Evolutionary conservation across 2,329 filamentous ascomycete species (phyloP).

Genomic region (Sporothrix variecibatus): DNA sequence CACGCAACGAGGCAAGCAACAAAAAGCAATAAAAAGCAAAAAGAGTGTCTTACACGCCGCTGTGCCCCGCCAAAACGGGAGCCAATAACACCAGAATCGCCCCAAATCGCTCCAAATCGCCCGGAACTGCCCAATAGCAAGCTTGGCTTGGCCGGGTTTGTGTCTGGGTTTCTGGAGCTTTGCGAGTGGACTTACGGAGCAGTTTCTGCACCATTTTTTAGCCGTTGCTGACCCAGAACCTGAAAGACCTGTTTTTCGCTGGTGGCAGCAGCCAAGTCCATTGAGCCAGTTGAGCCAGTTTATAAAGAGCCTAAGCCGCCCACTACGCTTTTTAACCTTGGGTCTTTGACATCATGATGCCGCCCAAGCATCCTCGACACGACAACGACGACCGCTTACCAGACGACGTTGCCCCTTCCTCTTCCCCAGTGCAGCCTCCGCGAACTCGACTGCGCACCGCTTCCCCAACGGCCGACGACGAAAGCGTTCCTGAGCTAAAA

Average conservation of each 20-base stretch:
- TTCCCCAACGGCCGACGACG: not conserved
- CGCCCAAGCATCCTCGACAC: not conserved
- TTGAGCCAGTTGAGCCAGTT: conserved; percentile 13
- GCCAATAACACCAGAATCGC: conserved; percentile 8
- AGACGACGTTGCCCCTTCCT: not conserved
- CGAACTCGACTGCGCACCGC: conserved; percentile 7
- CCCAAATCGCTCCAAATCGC: conserved; percentile 13
- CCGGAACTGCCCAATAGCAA: conserved; percentile 18
- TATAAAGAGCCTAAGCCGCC: conserved; percentile 25
- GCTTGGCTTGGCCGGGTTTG: conserved; percentile 17
- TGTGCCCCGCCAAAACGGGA: conserved; percentile 22
- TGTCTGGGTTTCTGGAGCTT: conserved; percentile 7
- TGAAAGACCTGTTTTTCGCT: not conserved
- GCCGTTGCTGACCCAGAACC: conserved; percentile 5
- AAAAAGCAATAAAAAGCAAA: not conserved
- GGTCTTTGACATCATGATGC: conserved; percentile 16
- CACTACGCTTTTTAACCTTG: not conserved
- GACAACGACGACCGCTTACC: not conserved
- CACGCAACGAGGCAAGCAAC: conserved; percentile 16
- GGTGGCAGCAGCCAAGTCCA: not conserved
- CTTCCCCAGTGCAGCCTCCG: not conserved
- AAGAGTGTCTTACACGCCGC: conserved; percentile 26
- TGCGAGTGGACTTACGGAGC: conserved; percentile 16
- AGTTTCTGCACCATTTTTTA: not conserved
- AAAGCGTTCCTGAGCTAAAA: not conserved